Evolutionary conservation across 169 alveolate species (phyloP), one percentile per base, ranked within the genome.

Genomic region (Plasmodium malariae): DNA sequence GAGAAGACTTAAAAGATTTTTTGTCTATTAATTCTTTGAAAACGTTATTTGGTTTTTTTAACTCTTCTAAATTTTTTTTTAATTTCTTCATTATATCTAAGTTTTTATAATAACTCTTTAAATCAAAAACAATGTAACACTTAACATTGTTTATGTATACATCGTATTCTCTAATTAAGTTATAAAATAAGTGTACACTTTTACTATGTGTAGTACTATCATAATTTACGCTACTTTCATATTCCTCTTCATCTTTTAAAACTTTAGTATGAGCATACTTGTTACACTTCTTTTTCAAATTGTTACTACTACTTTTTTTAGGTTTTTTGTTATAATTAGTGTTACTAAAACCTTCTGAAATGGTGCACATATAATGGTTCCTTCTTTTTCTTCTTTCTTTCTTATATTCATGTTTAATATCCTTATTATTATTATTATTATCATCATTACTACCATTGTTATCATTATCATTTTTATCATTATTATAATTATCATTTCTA

Each of bases 51-150:
- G 88, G 88, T 14, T 40, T 74, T 74, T 74, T 74, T 49, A 74
- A 59, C 28, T 74, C 88, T 40, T 74, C 88, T 45, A 74, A 59
- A 74, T 74, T 55, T 59, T 74, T 74, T 74, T 74, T 74, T 74
- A 74, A 36, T 59, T 74, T 74, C 37, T 36, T 74, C 88, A 74
- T 74, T 9, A 57, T 74, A 40, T 74, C 70, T 49, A 74, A 40
- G 37, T 74, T 74, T 59, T 74, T 74, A 37, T 74, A 74, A 74
- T 65, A 74, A 59, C 88, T 60, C 48, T 57, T 74, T 74, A 74
- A 37, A 74, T 74, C 88, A 74, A 74, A 74, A 40, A 74, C 30
- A 21, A 74, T 57, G 19, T 48, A 74, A 24, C 88, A 74, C 32
- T 74, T 74, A 26, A 40, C 88, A 40, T 74, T 55, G 73, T 74